These are phyloP conservation scores for Stenocarpella maydis DNA, from an alignment of 2,329 filamentous ascomycete genomes.

Conservation along the genomic window DNA sequence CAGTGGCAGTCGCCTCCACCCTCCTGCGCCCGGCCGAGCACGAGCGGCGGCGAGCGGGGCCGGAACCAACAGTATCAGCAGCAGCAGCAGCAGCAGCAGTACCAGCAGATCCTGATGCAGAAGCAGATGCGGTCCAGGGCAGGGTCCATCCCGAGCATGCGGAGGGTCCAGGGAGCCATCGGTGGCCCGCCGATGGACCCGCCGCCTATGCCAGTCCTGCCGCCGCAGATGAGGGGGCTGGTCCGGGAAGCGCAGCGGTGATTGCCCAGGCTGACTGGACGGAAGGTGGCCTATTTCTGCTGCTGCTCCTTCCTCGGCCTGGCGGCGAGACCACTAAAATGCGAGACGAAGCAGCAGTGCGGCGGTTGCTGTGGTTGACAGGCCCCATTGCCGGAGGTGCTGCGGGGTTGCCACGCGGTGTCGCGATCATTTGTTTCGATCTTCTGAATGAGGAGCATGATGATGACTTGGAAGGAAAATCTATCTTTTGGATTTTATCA, in stretches of 20 bases:
- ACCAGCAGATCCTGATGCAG: slow-evolving; percentile 6
- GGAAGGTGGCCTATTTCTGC: no score
- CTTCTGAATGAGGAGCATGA: not conserved
- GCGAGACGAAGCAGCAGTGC: not conserved
- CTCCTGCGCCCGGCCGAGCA: slow-evolving; percentile 20
- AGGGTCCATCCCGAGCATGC: slow-evolving; percentile 26
- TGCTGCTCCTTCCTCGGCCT: not conserved
- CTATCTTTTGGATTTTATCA: not conserved
- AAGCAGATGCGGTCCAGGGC: slow-evolving; percentile 19
- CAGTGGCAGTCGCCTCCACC: slow-evolving; percentile 16
- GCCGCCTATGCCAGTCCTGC: slow-evolving; percentile 33
- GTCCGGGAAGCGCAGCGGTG: slow-evolving; percentile 25
- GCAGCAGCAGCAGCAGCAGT: not conserved
- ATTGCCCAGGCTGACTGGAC: no score
- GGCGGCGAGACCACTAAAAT: not conserved
- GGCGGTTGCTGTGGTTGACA: not conserved
- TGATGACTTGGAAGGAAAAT: not conserved
- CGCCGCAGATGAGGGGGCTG: slow-evolving; percentile 23
- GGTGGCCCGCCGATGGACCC: not conserved
- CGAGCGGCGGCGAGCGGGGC: slow-evolving; percentile 31
- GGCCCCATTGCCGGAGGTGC: not conserved
- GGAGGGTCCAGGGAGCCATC: slow-evolving; percentile 10
- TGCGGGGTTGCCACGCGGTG: not conserved
- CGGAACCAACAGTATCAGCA: not conserved
- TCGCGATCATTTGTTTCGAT: not conserved